These are phyloP conservation scores for Schrenkiella parvula DNA, from an alignment of 345 rosid genomes.

Conservation along the genomic window DNA sequence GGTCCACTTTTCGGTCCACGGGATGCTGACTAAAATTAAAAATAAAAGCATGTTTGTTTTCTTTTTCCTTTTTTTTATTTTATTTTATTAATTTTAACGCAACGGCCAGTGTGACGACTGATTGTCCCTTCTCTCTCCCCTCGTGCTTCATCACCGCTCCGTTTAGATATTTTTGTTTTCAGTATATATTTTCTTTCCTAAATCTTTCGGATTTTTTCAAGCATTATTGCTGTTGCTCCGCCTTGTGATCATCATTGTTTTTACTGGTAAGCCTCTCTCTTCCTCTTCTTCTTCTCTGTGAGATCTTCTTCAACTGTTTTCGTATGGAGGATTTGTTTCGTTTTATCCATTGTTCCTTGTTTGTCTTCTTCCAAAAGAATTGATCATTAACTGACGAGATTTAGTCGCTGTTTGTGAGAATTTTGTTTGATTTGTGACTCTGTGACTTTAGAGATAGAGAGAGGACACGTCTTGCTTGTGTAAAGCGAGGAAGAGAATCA, in stretches of 20 bases:
- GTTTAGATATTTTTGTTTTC: neutral
- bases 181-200: neutral
- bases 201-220: neutral
- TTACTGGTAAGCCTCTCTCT: conserved; percentile 25
- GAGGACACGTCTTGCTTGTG: conserved; percentile 1
- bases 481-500: neutral
- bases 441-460: conserved; percentile 7
- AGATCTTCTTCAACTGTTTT: conserved; percentile 10
- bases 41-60: neutral
- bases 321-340: neutral
- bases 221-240: conserved; percentile 12
- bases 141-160: conserved; percentile 36
- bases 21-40: conserved; percentile 7
- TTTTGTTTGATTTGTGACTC: conserved; percentile 16
- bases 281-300: neutral
- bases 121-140: conserved; percentile 12
- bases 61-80: neutral
- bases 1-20: conserved; percentile 19
- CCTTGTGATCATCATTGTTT: conserved; percentile 21
- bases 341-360: neutral
- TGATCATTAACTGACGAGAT: conserved; percentile 6
- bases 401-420: neutral
- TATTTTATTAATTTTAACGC: neutral
- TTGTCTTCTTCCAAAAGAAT: neutral
- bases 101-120: conserved; percentile 29